Conservation (phyloP, 768 basidiomycete species). For the Pleurotus cornucopiae region DNA sequence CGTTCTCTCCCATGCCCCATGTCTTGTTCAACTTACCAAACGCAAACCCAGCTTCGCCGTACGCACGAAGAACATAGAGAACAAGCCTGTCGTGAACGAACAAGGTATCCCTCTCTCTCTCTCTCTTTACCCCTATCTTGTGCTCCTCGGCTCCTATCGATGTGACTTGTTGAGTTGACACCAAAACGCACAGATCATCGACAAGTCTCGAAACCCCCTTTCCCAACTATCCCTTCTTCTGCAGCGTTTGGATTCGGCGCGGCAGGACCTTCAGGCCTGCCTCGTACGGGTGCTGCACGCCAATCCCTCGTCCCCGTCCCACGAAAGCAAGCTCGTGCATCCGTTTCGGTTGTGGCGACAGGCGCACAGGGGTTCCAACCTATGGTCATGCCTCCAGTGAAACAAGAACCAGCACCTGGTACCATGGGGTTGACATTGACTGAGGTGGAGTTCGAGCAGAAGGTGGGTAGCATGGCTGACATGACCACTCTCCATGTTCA, state of each 20-base stretch:
- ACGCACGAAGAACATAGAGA: constrained; percentile 83
- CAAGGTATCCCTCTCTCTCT: constrained; percentile 42
- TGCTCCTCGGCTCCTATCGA: background rate
- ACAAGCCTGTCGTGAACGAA: constrained; percentile 75
- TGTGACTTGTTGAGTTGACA: background rate
- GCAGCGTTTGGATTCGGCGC: too few relatives aligned
- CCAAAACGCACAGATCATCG: constrained; percentile 43
- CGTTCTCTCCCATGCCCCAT: constrained; percentile 13
- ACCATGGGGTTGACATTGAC: constrained; percentile 40
- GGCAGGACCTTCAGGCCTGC: too few relatives aligned
- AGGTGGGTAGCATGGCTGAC: constrained; percentile 36
- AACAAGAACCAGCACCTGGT: constrained; percentile 26
- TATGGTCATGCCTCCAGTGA: constrained; percentile 25
- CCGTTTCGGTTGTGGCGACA: constrained; percentile 23
- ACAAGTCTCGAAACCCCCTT: constrained; percentile 55
- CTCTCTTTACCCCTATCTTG: background rate
- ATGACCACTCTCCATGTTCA: background rate
- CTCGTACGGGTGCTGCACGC: constrained; percentile 18
- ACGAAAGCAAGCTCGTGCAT: constrained; percentile 28
- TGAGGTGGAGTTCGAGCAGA: constrained; percentile 72
- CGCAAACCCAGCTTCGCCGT: constrained; percentile 61
- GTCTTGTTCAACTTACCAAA: constrained; percentile 3
- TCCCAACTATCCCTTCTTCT: constrained; percentile 53
- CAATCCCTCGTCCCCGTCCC: constrained; percentile 34
- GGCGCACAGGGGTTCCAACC: constrained; percentile 31